Base-by-base conservation (phyloP, 768 basidiomycete genomes). In the Leccinellum luteum region DNA sequence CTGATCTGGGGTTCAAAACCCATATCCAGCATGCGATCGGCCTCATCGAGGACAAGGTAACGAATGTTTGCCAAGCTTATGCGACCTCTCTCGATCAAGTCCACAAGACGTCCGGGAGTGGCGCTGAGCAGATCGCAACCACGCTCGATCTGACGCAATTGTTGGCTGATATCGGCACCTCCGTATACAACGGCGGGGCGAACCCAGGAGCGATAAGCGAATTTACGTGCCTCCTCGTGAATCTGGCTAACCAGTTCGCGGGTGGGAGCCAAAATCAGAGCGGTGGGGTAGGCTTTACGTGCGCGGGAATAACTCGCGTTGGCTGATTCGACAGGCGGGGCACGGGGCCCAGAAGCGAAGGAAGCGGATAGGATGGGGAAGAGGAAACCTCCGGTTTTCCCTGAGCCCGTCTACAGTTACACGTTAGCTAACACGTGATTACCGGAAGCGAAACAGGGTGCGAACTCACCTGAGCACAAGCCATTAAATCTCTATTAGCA, bases 21-120 rank as follows among this genome's bases (percentile, higher is more conserved):
- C 97, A 99, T 99, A 80, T 99, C 97, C 69, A 99, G 84, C 97
- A 99, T 99, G 69, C 97, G 91, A 80, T 99, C 97, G 60, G 97
- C 97, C 78, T 99, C 97, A 68, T 99, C 97, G 54, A 99, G 88
- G 27, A 99, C 97, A 57, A 99, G 89, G 75, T 97, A 98, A 67
- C 92, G 89, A 79, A 99, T 88, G 76, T 98, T 98, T 64, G 92
- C 85, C 60, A 99, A 83, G 69, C 90, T 93, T 81, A 99, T 98
- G 58, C 92, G 85, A 13, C 97, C 97, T 66, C 97, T 90, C 78
- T 99, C 97, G 65, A 99, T 96, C 60, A 99, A 82, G 76, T 99
- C 97, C 61, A 98, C 95, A 48, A 98, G 89, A 74, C 97, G 96
- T 62, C 93, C 93, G 23, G 97, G 97, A 14, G 97, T 99, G 55